Percentiles rank a stretch among this genome's conserved stretches.
These are phyloP conservation scores for Helicocarpus griseus DNA, from an alignment of 2,329 filamentous ascomycete genomes.

Conservation along the genomic window DNA sequence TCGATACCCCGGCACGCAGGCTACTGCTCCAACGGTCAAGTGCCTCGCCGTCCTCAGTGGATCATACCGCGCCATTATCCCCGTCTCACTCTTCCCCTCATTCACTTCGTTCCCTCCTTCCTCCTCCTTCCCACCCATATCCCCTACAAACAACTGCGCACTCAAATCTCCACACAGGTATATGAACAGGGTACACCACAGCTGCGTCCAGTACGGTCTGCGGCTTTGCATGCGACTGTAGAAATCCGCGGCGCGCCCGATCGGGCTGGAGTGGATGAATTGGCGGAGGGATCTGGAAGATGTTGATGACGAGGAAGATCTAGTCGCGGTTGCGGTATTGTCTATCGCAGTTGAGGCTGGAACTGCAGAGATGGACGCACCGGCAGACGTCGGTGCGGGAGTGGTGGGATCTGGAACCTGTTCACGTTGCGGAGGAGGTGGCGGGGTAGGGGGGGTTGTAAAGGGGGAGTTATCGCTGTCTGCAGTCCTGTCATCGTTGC, in stretches of 20 bases:
- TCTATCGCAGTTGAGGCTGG: slow-evolving; percentile 4
- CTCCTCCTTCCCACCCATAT: slow-evolving; percentile 10
- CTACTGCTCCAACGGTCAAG: slow-evolving; percentile 61
- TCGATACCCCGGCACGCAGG: slow-evolving; percentile 67
- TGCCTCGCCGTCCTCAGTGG: slow-evolving; percentile 59
- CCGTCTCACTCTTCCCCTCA: slow-evolving; percentile 24
- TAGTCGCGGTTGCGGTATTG: slow-evolving; percentile 8
- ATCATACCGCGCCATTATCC: slow-evolving; percentile 52
- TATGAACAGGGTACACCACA: slow-evolving; percentile 64
- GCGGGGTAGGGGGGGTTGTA: background rate
- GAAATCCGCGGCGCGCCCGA: slow-evolving; percentile 26
- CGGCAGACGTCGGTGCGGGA: too few species aligned
- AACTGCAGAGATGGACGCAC: too few species aligned
- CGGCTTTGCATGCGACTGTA: slow-evolving; percentile 64
- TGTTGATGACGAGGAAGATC: slow-evolving; percentile 13
- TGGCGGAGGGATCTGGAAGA: slow-evolving; percentile 20
- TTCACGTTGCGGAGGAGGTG: background rate
- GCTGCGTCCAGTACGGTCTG: slow-evolving; percentile 69
- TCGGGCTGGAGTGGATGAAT: slow-evolving; percentile 20
- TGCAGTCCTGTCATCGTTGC: too few species aligned
- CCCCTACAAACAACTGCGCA: slow-evolving; percentile 56
- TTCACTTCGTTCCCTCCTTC: slow-evolving; percentile 19
- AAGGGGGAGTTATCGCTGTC: too few species aligned
- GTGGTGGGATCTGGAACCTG: too few species aligned
- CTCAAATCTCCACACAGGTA: slow-evolving; percentile 70